Base-by-base conservation (phyloP, 2,329 filamentous ascomycete genomes). In the Colletotrichum tamarilloi region DNA sequence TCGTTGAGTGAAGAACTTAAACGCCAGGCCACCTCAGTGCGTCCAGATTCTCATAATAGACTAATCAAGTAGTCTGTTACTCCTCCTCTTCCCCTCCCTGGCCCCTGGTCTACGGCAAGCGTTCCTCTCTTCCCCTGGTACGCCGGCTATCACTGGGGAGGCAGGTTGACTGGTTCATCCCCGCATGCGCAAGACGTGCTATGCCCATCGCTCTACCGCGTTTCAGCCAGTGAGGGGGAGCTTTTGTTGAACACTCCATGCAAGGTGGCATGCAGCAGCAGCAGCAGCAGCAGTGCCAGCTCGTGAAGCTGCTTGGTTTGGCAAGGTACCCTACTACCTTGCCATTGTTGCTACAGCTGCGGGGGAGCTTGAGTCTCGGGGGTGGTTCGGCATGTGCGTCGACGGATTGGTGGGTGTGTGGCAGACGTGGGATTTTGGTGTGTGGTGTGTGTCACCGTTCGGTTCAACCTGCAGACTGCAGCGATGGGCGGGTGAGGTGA, bases 311-410 rank as follows among this genome's bases (percentile, higher is more conserved):
- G 38, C 26, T 56, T 66, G 55, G 58, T 58, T 35, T 32, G 52
- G 32, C 53, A 28, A 62, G 62, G 68, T 42, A 42, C 38, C 38
- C 64, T 63, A 14, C 57, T 68, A 62, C 68, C 63, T 52, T 72
- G 63, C 57, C 46, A 60, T 67, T 60, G 63, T 8, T 42, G 49
- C 68, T 46, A 16, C 26, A 24, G 70, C 67, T 70, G 67, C 56
- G 55, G 62, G 60, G 70, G 46, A 70, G 71, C 67, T 65, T 52
- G 55, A 46, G 49, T 28, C 49, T 73, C 71, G 71, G 71, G 46
- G 71, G 67, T 73, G 71, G 67, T 73, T 73, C 71, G 71, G 71
- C 60, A 71, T 73, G 67, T 66, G 32, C 49, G 46, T 42, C 49
- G 56, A 60, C 53, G 67, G 12, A 38, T 32, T 63, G 38, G 52